These are phyloP conservation scores for Hortiboletus rubellus DNA, from an alignment of 1,284 basidiomycete species.

Conservation along the genomic window DNA sequence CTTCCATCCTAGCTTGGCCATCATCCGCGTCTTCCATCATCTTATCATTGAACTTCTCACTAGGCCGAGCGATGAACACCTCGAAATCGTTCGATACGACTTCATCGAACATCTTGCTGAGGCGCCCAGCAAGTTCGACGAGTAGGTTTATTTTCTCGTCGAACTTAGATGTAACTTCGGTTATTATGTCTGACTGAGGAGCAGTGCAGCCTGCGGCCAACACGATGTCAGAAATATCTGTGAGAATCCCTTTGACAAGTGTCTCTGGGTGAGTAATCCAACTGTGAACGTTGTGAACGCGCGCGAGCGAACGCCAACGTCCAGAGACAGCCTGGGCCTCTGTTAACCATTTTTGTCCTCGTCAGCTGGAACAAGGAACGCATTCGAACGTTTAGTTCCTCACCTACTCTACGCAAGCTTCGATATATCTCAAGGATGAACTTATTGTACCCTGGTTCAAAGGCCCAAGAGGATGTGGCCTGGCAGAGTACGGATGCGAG, in stretches of 20 bases:
- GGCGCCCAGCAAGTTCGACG: slow-evolving; percentile 17
- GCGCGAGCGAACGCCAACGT: slow-evolving; percentile 11
- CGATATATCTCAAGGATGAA: slow-evolving; percentile 11
- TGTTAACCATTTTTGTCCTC: background rate
- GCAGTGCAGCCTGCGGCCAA: slow-evolving; percentile 18
- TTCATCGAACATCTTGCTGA: slow-evolving; percentile 23
- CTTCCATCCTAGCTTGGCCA: background rate
- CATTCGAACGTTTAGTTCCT: background rate
- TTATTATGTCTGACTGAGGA: slow-evolving; percentile 9
- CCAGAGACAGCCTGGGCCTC: slow-evolving; percentile 13
- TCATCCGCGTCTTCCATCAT: slow-evolving; percentile 26
- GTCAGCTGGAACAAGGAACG: background rate
- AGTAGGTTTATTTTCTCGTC: slow-evolving; percentile 17
- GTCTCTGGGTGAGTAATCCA: background rate
- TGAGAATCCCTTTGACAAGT: slow-evolving; percentile 3
- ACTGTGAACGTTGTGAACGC: background rate
- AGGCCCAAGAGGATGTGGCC: slow-evolving; percentile 9
- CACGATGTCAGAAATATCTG: slow-evolving; percentile 16
- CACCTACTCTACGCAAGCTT: slow-evolving; percentile 10
- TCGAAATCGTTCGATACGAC: slow-evolving; percentile 26
- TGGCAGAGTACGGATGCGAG: slow-evolving; percentile 1
- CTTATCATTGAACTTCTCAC: slow-evolving; percentile 13
- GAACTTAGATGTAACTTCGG: slow-evolving; percentile 14
- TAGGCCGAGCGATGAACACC: slow-evolving; percentile 14
- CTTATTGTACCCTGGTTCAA: slow-evolving; percentile 2